These are phyloP conservation scores for Lipomyces sp. DNA, from an alignment of 805 yeast genomes.

Conservation along the genomic window DNA sequence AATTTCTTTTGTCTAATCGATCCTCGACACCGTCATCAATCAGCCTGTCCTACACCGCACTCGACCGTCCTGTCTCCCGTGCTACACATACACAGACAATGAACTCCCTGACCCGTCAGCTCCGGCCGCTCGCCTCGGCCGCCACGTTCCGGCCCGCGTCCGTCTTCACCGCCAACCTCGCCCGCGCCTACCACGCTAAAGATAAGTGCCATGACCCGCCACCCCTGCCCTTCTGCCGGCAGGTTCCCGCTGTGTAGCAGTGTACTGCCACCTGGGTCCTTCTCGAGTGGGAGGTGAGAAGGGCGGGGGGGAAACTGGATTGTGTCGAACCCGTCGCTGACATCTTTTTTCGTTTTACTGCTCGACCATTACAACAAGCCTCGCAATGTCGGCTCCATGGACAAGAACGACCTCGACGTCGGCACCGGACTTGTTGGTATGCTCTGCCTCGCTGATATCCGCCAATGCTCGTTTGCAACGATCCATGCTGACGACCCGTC, in stretches of 20 bases:
- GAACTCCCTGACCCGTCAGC: conserved; percentile 14
- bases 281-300: too few species aligned
- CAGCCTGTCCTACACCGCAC: too few species aligned
- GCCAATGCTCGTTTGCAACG: too few species aligned
- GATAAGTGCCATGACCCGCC: conserved; percentile 13
- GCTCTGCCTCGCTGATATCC: conserved; percentile 7
- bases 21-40: too few species aligned
- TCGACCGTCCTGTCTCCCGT: too few species aligned
- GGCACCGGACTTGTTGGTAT: conserved; percentile 94
- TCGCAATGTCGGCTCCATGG: conserved; percentile 90
- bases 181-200: conserved; percentile 26
- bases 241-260: too few species aligned
- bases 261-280: too few species aligned
- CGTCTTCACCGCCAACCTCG: conserved; percentile 2
- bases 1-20: too few species aligned
- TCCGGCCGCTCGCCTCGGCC: conserved; percentile 8
- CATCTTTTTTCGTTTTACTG: conserved; percentile 36
- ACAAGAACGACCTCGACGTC: conserved; percentile 68
- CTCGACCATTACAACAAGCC: conserved; percentile 96
- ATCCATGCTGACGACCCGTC: too few species aligned
- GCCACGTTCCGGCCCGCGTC: conserved; percentile 6
- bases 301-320: too few species aligned
- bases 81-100: conserved; percentile 6
- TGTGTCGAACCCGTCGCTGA: conserved; percentile 1
- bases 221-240: too few species aligned